Conservation (phyloP, 345 rosid species). For the Geranium brycei region DNA sequence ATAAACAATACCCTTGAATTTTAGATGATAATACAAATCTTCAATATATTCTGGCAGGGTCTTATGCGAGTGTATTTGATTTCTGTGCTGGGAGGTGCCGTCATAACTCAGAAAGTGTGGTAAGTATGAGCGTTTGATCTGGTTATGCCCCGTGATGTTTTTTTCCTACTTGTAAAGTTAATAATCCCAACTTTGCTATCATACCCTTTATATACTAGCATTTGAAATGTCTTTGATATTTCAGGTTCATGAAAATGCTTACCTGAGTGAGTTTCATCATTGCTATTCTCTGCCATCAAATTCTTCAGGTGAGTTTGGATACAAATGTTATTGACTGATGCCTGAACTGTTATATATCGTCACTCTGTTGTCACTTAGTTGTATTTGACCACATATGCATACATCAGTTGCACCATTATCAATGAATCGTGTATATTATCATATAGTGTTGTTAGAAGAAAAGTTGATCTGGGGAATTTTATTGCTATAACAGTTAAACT, state of each 20-base stretch:
- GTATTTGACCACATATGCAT: not conserved
- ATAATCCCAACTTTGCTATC: not conserved
- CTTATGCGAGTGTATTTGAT: constrained; percentile 62
- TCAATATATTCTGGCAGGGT: constrained; percentile 30
- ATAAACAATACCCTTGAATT: not conserved
- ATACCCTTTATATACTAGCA: not conserved
- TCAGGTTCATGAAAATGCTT: constrained; percentile 96
- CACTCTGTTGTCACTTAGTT: not conserved
- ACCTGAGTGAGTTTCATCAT: constrained; percentile 80
- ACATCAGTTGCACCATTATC: not conserved
- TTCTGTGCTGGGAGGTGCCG: constrained; percentile 94
- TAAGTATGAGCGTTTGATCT: constrained; percentile 20
- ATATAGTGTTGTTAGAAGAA: too few species aligned
- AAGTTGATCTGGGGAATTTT: too few species aligned
- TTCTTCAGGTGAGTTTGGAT: constrained; percentile 43
- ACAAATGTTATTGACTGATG: not conserved
- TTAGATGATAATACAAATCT: not conserved
- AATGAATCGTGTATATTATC: too few species aligned
- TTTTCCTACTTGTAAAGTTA: not conserved
- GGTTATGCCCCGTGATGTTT: not conserved
- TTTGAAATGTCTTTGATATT: constrained; percentile 13
- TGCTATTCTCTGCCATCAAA: constrained; percentile 76
- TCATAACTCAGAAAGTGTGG: constrained; percentile 92
- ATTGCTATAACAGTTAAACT: too few species aligned
- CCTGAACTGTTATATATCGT: not conserved